Evolutionary conservation across 306 rosid species (phyloP), one percentile per base, ranked within the genome.

Genomic region (Trichosanthes cucumerina): DNA sequence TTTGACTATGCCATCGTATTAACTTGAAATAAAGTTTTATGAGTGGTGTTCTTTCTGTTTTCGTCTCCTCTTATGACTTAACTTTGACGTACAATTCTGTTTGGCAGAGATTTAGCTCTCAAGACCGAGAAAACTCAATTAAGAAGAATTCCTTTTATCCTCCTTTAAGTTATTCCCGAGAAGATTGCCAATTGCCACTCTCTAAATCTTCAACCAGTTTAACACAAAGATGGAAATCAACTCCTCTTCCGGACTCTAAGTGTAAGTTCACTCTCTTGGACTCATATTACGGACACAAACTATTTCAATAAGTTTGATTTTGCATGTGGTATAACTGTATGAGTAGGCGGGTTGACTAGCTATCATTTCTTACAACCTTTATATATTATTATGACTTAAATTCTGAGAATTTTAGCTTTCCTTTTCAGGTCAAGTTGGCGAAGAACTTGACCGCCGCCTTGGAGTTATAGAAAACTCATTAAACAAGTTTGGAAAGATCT

Each of bases 391-490:
- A 79, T 64, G 62, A 76, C 59, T 12, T 41, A 6, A 84, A 65
- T 71, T 44, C 76, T 49, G 18, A 76, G 66, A 75, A 11, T 79
- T 46, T 80, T 70, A 36, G 34, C 81, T 75, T 83, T 39, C 66
- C 79, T 60, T 56, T 49, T 77, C 93, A 96, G 99, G 90, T 82
- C 96, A 90, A 85, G 81, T 80, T 75, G 85, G 91, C 83, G 99
- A 91, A 85, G 98, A 91, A 86, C 85, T 91, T 53, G 97, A 91
- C 78, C 90, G 86, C 83, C 90, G 97, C 74, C 85, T 96, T 82
- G 91, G 92, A 86, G 72, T 82, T 65, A 90, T 96, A 88, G 98
- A 96, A 91, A 91, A 92, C 78, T 89, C 98, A 81, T 77, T 96
- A 78, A 91, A 81, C 82, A 90, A 91, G 87, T 89, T 91, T 43